A percentile compares a stretch with the other conserved stretches of the same genome.
Evolutionary conservation across 345 rosid genomes (phyloP).

Genomic region (Punica granatum): DNA sequence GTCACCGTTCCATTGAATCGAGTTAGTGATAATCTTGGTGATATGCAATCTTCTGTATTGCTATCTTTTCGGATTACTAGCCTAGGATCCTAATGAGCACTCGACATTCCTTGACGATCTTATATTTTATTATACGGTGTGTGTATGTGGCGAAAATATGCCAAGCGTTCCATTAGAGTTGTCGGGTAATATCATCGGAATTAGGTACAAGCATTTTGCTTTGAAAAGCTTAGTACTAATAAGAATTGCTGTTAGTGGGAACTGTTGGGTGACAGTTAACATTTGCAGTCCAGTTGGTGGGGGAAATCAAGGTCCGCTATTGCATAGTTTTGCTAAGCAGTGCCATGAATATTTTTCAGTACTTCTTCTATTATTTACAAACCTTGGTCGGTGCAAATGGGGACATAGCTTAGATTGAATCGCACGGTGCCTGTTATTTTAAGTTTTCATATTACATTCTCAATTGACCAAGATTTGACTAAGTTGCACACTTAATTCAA

Average conservation of each 20-base stretch:
- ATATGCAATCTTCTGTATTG: neutral
- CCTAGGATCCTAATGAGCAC: neutral
- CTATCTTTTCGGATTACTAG: neutral
- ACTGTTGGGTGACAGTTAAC: neutral
- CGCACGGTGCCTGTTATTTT: neutral
- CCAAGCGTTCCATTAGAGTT: neutral
- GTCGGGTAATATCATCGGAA: neutral
- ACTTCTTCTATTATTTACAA: neutral
- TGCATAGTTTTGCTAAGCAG: neutral
- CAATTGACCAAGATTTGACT: neutral
- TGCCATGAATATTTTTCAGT: neutral
- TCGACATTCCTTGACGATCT: neutral
- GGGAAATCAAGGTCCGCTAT: neutral
- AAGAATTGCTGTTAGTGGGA: neutral
- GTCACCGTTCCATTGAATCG: neutral
- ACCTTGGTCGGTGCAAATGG: neutral
- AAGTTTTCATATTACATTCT: neutral
- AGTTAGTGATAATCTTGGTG: neutral
- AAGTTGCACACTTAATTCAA: no score
- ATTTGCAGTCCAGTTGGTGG: neutral
- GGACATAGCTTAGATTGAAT: neutral
- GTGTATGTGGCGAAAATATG: no score
- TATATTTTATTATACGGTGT: neutral
- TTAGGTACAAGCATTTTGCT: neutral
- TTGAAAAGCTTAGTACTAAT: neutral